Base-by-base conservation (phyloP, 116 monocot species). In the Papilionanthe hybrid region DNA sequence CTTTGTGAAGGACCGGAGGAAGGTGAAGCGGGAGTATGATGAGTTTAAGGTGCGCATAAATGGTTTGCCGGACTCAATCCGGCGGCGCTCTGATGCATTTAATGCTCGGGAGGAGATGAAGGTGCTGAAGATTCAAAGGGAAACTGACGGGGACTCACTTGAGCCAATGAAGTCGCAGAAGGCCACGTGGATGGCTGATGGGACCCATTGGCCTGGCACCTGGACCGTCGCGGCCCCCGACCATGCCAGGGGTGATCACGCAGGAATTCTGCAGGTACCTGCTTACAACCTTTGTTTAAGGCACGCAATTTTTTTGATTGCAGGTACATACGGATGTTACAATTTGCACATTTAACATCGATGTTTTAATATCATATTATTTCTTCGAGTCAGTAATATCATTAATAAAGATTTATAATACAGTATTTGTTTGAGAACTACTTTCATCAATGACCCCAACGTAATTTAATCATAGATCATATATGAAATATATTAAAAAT, bases 121-220 rank as follows among this genome's bases (percentile, higher is more conserved):
- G 28, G 50, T 45, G 6, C 27, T n/a, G 18, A 43, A 27, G 1
- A 15, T 17, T 43, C 50, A 55, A 0, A 22, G 71, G 1, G 79
- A 53, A 30, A 71, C 6, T 3, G 22, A 6, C 43, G 48, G 11
- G 11, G 71, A 79, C 19, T 83, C 78, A 28, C 15, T 82, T 3
- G 30, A 49, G 20, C 10, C 65, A 1, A 3, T 74, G 1, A 72
- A 71, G 71, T 20, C 72, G 37, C 72, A 48, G 9, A 79, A 79
- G 72, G 71, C 69, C 29, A 71, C 68, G 5, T 79, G 79, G 79
- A 71, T 79, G 79, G 79, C 48, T 9, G 79, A 79, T 41, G 79
- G 47, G 3, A 79, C 79, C 43, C 79, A 79, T 9, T 79, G 67
- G 79, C 79, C 79, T 0, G 79, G 79, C 17, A 79, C 79, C 15